These are phyloP conservation scores for Cyberlindnera mrakii DNA, from an alignment of 805 yeast genomes.

Conservation along the genomic window DNA sequence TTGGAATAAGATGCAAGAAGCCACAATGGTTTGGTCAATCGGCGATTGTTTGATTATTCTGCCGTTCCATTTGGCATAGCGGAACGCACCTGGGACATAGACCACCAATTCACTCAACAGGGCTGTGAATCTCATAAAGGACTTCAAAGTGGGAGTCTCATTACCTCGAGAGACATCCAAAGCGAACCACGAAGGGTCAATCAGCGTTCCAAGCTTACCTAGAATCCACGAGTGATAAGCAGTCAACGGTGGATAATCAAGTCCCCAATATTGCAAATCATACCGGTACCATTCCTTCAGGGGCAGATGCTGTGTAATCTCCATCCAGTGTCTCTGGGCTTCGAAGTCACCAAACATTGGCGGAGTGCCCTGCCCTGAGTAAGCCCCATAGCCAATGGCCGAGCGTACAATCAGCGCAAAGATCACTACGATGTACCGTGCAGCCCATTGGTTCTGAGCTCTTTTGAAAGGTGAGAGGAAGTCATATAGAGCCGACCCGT, in stretches of 20 bases:
- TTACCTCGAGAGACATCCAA: conserved; percentile 68
- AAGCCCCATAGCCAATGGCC: conserved; percentile 86
- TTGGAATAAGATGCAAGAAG: conserved; percentile 76
- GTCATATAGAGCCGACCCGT: conserved; percentile 68
- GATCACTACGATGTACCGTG: conserved; percentile 66
- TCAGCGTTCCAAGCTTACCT: conserved; percentile 64
- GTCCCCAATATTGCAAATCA: conserved; percentile 91
- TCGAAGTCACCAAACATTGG: conserved; percentile 96
- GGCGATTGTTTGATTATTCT: conserved; percentile 50
- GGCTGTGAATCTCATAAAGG: conserved; percentile 80
- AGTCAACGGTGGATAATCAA: conserved; percentile 95
- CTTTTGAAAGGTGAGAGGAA: conserved; percentile 72
- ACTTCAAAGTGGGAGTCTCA: conserved; percentile 62
- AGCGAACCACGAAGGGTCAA: conserved; percentile 71
- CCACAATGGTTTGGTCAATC: conserved; percentile 69
- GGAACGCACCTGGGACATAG: conserved; percentile 76
- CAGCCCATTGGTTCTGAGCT: conserved; percentile 88
- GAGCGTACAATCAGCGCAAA: conserved; percentile 72
- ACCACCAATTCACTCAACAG: conserved; percentile 66
- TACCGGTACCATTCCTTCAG: conserved; percentile 79
- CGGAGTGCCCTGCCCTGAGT: conserved; percentile 62
- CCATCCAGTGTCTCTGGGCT: conserved; percentile 98
- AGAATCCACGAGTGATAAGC: conserved; percentile 84
- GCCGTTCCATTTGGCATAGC: conserved; percentile 67
- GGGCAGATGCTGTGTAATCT: conserved; percentile 74